phyloP scores from a whole-genome alignment of 2,329 filamentous ascomycete genomes.

The Fusarium sp. region DNA sequence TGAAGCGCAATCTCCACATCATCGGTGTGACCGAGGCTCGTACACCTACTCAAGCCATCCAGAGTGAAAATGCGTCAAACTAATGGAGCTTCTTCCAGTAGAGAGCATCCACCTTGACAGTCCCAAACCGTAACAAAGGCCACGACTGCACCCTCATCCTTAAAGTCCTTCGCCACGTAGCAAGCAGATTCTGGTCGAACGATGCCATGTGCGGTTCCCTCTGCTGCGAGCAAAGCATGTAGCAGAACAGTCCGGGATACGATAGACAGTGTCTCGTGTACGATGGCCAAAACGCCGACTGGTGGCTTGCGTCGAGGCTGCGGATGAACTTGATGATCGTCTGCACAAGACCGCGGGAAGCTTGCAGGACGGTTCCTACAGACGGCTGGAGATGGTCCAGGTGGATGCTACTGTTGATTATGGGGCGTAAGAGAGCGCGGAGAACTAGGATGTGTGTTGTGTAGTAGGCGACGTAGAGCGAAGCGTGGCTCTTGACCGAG shows the following conservation, averaged over 20 bases:
- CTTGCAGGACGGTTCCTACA: not conserved
- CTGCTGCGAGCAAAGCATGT: not conserved
- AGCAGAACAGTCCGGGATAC: not conserved
- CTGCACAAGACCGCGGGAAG: not conserved
- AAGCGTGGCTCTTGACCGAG: not conserved
- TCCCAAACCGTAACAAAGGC: conserved; percentile 36
- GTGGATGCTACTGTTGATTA: not conserved
- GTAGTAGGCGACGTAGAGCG: not conserved
- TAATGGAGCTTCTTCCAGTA: conserved; percentile 35
- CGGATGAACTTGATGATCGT: not conserved
- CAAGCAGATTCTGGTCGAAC: not conserved
- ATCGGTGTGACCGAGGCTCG: not conserved
- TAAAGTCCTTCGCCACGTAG: not conserved
- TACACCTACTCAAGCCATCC: not conserved
- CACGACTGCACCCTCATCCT: conserved; percentile 35
- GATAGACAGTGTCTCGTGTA: not conserved
- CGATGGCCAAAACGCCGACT: not conserved
- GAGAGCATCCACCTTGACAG: conserved; percentile 41
- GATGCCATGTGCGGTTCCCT: not conserved
- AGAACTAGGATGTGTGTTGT: not conserved
- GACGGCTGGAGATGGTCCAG: not conserved
- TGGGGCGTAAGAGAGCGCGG: not conserved
- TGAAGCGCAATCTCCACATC: not conserved
- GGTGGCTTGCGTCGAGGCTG: not conserved
- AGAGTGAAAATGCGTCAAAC: not conserved